Evolutionary conservation across 352 stramenopile species (phyloP).

Genomic region (Peronosclerospora sorghi): DNA sequence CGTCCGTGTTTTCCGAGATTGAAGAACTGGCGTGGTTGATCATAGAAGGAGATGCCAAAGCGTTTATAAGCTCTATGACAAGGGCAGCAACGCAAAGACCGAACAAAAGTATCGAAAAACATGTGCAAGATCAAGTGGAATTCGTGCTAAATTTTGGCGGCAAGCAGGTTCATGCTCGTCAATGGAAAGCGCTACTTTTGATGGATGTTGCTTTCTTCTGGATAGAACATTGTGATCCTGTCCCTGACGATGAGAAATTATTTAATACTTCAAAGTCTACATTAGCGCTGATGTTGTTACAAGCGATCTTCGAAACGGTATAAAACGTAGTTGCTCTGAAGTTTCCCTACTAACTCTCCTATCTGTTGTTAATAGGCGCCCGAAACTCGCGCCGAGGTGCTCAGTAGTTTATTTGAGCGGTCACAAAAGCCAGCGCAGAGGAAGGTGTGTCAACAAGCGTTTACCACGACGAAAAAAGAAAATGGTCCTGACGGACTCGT

Average conservation of each 20-base stretch:
- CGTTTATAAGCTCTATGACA: constrained; percentile 3
- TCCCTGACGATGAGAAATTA: not conserved
- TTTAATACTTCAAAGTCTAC: constrained; percentile 8
- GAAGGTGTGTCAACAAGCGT: constrained; percentile 11
- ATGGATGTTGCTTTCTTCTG: constrained; percentile 61
- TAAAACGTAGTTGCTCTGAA: not conserved
- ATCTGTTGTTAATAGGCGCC: constrained; percentile 20
- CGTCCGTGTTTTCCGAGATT: constrained; percentile 30
- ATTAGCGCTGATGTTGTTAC: constrained; percentile 17
- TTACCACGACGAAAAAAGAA: not conserved
- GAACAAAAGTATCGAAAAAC: constrained; percentile 15
- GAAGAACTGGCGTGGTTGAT: constrained; percentile 33
- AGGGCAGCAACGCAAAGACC: not conserved
- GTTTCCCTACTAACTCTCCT: not conserved
- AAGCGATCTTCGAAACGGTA: constrained; percentile 35
- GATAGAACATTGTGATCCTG: constrained; percentile 22
- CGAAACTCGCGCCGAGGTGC: constrained; percentile 41
- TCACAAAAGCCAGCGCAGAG: constrained; percentile 16
- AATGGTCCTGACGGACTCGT: not conserved
- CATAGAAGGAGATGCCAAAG: constrained; percentile 15
- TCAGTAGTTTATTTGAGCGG: constrained; percentile 26
- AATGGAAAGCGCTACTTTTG: constrained; percentile 72
- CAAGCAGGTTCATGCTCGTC: constrained; percentile 44
- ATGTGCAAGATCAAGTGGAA: constrained; percentile 24
- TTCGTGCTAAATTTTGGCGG: constrained; percentile 52